These are phyloP conservation scores for Beverwykella pulmonaria DNA, from an alignment of 495 filamentous ascomycete genomes.

Conservation along the genomic window DNA sequence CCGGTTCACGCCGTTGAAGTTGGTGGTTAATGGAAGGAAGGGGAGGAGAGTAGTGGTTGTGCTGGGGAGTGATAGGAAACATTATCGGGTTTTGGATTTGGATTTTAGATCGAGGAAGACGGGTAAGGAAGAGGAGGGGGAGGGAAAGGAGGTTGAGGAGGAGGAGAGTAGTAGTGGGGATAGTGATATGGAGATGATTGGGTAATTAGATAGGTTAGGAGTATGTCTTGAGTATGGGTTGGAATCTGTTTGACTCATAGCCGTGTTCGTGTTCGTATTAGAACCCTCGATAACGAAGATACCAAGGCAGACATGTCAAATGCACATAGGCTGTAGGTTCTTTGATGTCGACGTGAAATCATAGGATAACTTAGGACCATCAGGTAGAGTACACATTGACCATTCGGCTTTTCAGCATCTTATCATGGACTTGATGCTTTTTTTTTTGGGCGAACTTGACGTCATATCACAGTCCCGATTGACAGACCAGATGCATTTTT, in stretches of 20 bases:
- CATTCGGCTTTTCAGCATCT: too few relatives aligned
- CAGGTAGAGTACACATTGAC: too few relatives aligned
- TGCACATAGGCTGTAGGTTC: too few relatives aligned
- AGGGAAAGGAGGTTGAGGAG: background rate
- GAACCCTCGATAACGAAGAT: too few relatives aligned
- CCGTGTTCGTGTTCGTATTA: too few relatives aligned
- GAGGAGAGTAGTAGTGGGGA: constrained; percentile 18
- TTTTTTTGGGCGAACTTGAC: background rate
- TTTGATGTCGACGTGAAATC: too few relatives aligned
- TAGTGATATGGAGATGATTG: constrained; percentile 23
- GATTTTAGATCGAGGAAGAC: constrained; percentile 22
- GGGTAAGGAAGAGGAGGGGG: background rate
- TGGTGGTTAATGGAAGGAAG: constrained; percentile 44
- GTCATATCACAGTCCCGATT: constrained; percentile 7
- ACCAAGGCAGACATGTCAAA: too few relatives aligned
- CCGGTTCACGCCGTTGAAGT: constrained; percentile 37
- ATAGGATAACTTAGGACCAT: too few relatives aligned
- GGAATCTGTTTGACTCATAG: too few relatives aligned
- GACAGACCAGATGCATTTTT: constrained; percentile 22
- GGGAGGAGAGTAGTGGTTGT: constrained; percentile 40
- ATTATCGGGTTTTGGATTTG: constrained; percentile 43
- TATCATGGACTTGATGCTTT: background rate
- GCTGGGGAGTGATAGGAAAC: constrained; percentile 38
- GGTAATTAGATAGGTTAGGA: background rate
- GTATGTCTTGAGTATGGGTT: too few relatives aligned